A percentile compares a stretch with the other conserved stretches of the same genome.
phyloP scores from a whole-genome alignment of 345 rosid genomes.

The Moricandia arvensis region DNA sequence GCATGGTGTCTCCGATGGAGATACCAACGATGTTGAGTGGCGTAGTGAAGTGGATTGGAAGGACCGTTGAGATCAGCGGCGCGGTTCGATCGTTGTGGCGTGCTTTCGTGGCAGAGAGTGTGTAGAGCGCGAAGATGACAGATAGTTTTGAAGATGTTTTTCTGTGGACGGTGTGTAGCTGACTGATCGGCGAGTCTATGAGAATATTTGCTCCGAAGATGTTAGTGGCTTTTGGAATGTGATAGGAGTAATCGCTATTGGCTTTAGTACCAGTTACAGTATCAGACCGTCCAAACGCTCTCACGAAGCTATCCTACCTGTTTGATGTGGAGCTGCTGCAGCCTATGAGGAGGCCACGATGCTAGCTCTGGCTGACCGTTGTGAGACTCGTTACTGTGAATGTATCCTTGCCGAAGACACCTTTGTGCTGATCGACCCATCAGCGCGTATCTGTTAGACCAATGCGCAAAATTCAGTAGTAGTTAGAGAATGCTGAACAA shows the following conservation, averaged over 20 bases:
- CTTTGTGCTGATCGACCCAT: constrained; percentile 45
- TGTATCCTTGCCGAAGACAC: constrained; percentile 57
- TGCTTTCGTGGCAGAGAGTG: not conserved
- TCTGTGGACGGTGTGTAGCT: no score
- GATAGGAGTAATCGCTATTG: constrained; percentile 44
- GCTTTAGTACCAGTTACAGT: no score
- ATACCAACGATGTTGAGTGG: constrained; percentile 47
- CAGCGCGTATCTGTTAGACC: constrained; percentile 37
- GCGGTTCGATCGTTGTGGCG: constrained; percentile 28
- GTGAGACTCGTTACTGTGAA: constrained; percentile 34
- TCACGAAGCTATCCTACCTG: constrained; percentile 38
- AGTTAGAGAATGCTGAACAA: no score
- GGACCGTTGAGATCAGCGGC: constrained; percentile 36
- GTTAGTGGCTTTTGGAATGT: constrained; percentile 38
- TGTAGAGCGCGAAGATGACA: constrained; percentile 47
- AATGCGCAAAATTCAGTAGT: no score
- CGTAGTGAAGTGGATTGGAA: constrained; percentile 55
- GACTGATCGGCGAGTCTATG: no score
- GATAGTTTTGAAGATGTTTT: constrained; percentile 48
- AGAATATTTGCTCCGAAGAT: constrained; percentile 47
- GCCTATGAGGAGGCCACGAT: constrained; percentile 43
- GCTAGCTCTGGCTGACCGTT: constrained; percentile 12
- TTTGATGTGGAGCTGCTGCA: constrained; percentile 45
- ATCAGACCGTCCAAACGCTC: constrained; percentile 60
- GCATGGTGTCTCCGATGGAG: constrained; percentile 41